Evolutionary conservation across 352 stramenopile genomes (phyloP).

Genomic region (Elongisporangium anandrum): DNA sequence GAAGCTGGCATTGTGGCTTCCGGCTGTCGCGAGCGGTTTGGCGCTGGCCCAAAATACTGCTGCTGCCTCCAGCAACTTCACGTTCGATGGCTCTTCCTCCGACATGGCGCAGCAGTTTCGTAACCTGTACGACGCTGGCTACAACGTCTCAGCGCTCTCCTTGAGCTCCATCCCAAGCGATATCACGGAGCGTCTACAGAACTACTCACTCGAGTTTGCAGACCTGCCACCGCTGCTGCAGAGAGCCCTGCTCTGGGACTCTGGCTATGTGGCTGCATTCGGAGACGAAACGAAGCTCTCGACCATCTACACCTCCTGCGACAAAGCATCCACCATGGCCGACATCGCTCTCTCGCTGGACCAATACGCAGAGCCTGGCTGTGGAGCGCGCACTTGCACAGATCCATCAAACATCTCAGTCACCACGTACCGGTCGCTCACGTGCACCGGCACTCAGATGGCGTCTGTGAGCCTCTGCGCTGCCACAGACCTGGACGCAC

Average conservation of each 20-base stretch:
- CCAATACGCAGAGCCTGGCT: conserved; percentile 11
- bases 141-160: too few species aligned
- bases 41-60: too few species aligned
- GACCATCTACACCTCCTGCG: conserved; percentile 16
- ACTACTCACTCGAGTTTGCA: conserved; percentile 13
- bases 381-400: conserved; percentile 15
- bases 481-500: conserved; percentile 13
- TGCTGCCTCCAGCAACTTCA: conserved; percentile 1
- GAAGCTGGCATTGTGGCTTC: too few species aligned
- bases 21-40: too few species aligned
- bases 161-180: too few species aligned
- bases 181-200: too few species aligned
- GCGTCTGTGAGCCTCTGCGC: conserved; percentile 13
- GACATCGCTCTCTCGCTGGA: conserved; percentile 20
- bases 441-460: conserved; percentile 17
- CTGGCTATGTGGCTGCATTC: conserved; percentile 26
- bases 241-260: conserved; percentile 42
- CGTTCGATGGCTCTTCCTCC: conserved; percentile 15
- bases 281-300: conserved; percentile 6
- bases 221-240: conserved; percentile 34
- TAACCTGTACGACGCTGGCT: neutral
- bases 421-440: conserved; percentile 16
- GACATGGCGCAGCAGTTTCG: conserved; percentile 6
- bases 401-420: neutral
- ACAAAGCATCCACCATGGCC: conserved; percentile 19